Percentiles rank a stretch among this genome's conserved stretches.
Conservation (phyloP, 768 basidiomycete species). For the Leucosporidium scottii region DNA sequence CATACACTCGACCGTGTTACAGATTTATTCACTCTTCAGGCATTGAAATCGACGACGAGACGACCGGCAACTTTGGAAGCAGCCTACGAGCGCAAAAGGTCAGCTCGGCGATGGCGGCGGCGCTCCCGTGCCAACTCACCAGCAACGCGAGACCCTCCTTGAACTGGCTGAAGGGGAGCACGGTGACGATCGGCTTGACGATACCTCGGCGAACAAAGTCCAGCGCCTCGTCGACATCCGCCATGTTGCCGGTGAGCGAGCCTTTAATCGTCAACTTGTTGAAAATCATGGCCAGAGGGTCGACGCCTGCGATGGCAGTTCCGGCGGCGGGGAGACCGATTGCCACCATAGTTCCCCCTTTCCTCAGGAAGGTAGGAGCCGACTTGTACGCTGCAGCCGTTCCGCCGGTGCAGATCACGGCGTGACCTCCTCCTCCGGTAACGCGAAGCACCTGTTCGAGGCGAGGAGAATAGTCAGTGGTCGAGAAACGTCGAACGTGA, state of each 20-base stretch:
- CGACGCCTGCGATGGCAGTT: conserved; percentile 41
- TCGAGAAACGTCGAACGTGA: too few species aligned
- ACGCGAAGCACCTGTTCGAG: conserved; percentile 41
- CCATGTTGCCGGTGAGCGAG: conserved; percentile 55
- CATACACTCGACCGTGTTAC: too few species aligned
- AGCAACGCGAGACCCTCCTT: conserved; percentile 43
- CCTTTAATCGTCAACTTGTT: conserved; percentile 39
- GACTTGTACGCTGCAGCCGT: conserved; percentile 36
- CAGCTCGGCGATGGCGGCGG: conserved; percentile 42
- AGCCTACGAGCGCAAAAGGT: conserved; percentile 35
- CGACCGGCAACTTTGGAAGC: conserved; percentile 49
- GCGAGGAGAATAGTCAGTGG: too few species aligned
- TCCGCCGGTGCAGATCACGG: conserved; percentile 44
- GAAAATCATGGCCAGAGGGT: conserved; percentile 46
- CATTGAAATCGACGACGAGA: conserved; percentile 34
- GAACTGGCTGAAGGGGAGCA: conserved; percentile 52
- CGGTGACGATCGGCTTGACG: conserved; percentile 55
- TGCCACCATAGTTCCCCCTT: conserved; percentile 62
- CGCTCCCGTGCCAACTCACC: conserved; percentile 27
- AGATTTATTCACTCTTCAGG: not conserved
- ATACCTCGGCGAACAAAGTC: conserved; percentile 62
- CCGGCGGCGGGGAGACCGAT: conserved; percentile 58
- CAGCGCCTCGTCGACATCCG: conserved; percentile 70
- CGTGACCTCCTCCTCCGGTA: conserved; percentile 61
- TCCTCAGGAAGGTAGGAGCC: conserved; percentile 61